A percentile compares a stretch with the other conserved stretches of the same genome.
phyloP scores from a whole-genome alignment of 2,329 filamentous ascomycete genomes.

The Tolypocladium inflatum region DNA sequence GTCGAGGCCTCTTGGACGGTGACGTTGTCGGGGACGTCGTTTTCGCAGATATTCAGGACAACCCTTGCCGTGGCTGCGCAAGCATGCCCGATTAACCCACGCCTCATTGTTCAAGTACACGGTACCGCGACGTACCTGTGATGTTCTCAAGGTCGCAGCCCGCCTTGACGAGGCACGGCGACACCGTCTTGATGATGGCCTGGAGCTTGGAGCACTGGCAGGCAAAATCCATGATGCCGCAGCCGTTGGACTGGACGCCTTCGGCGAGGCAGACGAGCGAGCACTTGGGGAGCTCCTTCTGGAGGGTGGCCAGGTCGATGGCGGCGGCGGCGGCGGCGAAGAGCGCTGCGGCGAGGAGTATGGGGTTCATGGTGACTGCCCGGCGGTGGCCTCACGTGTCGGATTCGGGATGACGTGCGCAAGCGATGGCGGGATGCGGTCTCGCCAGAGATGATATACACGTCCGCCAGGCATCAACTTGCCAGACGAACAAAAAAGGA shows the following conservation, averaged over 20 bases:
- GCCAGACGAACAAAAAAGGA: not conserved
- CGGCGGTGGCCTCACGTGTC: not conserved
- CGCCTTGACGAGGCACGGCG: slow-evolving; percentile 24
- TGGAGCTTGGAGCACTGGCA: slow-evolving; percentile 29
- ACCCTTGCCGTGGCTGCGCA: slow-evolving; percentile 2
- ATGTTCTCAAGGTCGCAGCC: slow-evolving; percentile 25
- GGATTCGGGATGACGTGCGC: not conserved
- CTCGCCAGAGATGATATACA: not conserved
- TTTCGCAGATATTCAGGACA: slow-evolving; percentile 2
- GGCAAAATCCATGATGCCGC: slow-evolving; percentile 20
- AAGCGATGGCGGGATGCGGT: not conserved
- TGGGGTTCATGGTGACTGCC: not conserved
- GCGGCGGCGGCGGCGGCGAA: slow-evolving; percentile 8
- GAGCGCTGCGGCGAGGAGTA: not conserved
- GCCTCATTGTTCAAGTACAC: not conserved
- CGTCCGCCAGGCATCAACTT: not conserved
- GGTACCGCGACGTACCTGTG: slow-evolving; percentile 14
- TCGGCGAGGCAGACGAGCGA: slow-evolving; percentile 25
- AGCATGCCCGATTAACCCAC: not conserved
- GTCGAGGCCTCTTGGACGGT: not conserved
- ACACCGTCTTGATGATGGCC: slow-evolving; percentile 20
- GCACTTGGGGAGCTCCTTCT: slow-evolving; percentile 24
- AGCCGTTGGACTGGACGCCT: slow-evolving; percentile 21
- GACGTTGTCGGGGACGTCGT: not conserved
- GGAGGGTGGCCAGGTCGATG: slow-evolving; percentile 8